These are phyloP conservation scores for Scalesia atractyloides DNA, from an alignment of 129 eudicot species.

Conservation along the genomic window DNA sequence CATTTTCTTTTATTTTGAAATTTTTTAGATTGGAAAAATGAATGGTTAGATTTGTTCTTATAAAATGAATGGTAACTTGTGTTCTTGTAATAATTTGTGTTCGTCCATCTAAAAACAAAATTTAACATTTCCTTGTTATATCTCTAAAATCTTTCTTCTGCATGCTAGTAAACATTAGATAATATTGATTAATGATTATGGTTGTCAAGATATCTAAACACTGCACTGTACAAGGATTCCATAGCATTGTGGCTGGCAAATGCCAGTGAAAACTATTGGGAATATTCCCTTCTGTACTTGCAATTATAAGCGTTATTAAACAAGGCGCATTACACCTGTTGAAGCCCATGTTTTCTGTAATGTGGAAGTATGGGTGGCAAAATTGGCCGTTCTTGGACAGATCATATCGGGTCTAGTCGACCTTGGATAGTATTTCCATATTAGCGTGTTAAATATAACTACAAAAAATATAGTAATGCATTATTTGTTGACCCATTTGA, in stretches of 20 bases:
- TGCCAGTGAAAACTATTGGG: neutral
- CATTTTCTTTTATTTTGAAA: no score
- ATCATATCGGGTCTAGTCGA: no score
- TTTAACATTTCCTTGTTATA: neutral
- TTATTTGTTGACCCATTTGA: conserved; percentile 4
- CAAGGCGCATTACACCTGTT: no score
- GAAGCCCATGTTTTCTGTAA: neutral
- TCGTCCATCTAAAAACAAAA: neutral
- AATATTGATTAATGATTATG: neutral
- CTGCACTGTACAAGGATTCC: neutral
- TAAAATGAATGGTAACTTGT: no score
- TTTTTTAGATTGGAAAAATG: no score
- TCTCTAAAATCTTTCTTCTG: neutral
- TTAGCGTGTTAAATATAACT: no score
- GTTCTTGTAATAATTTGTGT: no score
- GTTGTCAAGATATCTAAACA: conserved; percentile 3
- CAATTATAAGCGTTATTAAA: no score
- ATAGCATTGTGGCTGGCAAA: neutral
- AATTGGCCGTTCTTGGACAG: neutral
- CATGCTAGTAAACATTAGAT: neutral
- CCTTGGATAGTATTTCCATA: no score
- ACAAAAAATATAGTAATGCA: no score
- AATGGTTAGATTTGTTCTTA: no score
- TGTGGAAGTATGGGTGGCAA: neutral
- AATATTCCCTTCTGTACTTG: neutral